Conservation (phyloP, 257 asterid species). For the Solanum gracilifrons region DNA sequence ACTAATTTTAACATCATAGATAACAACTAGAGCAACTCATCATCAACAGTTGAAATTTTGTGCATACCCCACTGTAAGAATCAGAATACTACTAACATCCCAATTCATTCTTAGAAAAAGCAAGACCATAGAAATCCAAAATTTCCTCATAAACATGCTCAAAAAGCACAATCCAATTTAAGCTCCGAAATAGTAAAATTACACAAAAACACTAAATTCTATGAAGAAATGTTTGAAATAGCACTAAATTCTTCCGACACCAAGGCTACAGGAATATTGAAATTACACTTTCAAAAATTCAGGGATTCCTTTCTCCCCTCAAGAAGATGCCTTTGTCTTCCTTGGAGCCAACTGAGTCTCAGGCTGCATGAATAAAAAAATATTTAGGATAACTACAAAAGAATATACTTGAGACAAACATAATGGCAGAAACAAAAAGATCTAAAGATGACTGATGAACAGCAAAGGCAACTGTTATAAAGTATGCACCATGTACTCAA, state of each 20-base stretch:
- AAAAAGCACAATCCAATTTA: not conserved
- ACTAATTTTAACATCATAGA: not conserved
- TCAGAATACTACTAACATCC: not conserved
- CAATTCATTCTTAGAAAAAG: not conserved
- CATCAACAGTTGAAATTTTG: not conserved
- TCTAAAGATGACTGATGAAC: not conserved
- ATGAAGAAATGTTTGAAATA: not conserved
- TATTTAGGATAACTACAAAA: not conserved
- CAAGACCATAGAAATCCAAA: not conserved
- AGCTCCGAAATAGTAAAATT: not conserved
- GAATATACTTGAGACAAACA: not conserved
- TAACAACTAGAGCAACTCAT: not conserved
- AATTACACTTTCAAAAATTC: not conserved
- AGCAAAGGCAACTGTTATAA: not conserved
- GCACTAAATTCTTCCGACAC: not conserved
- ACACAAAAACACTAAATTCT: not conserved
- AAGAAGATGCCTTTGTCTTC: not conserved
- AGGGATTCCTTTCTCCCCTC: not conserved
- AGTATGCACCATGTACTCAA: not conserved
- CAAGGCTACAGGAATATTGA: not conserved
- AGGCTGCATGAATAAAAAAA: not conserved
- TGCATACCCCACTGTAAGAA: not conserved
- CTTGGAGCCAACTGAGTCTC: conserved; percentile 2
- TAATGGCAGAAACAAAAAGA: not conserved
- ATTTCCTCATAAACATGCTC: not conserved